Percentiles rank a stretch among this genome's conserved stretches.
Evolutionary conservation across 768 basidiomycete genomes (phyloP).

Genomic region (Dendrothele bispora): DNA sequence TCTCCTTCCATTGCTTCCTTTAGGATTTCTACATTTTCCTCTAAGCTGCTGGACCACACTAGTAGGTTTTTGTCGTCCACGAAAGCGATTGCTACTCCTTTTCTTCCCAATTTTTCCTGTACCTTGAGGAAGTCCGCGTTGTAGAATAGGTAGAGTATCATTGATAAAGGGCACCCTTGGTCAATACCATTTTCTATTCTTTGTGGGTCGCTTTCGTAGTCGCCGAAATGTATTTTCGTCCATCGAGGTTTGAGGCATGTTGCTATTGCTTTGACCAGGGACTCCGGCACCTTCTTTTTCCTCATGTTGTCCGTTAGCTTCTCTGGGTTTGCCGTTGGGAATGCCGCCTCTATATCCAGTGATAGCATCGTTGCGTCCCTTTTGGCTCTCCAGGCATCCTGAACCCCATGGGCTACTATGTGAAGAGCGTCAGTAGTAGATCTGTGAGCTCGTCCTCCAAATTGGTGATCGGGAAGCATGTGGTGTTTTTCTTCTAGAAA

Average conservation of each 20-base stretch:
- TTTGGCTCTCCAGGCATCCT: slow-evolving; percentile 19
- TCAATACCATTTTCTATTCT: slow-evolving; percentile 19
- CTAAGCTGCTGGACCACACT: slow-evolving; percentile 5
- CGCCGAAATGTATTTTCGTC: slow-evolving; percentile 26
- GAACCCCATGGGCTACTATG: slow-evolving; percentile 15
- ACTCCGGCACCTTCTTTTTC: slow-evolving; percentile 19
- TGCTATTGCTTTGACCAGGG: slow-evolving; percentile 10
- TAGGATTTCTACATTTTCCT: slow-evolving; percentile 4
- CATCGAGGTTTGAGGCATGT: slow-evolving; percentile 14
- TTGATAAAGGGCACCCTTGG: slow-evolving; percentile 26
- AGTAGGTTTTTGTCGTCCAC: slow-evolving; percentile 17
- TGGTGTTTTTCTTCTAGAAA: slow-evolving; percentile 14
- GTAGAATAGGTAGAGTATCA: slow-evolving; percentile 25
- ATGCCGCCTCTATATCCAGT: slow-evolving; percentile 29
- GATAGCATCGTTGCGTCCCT: slow-evolving; percentile 25
- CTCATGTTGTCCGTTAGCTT: slow-evolving; percentile 23
- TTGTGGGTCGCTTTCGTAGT: slow-evolving; percentile 19
- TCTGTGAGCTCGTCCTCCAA: slow-evolving; percentile 26
- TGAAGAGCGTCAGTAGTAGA: slow-evolving; percentile 28
- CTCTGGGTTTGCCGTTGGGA: slow-evolving; percentile 20
- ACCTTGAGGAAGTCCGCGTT: slow-evolving; percentile 20
- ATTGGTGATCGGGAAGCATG: slow-evolving; percentile 24
- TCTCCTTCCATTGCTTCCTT: slow-evolving; percentile 12
- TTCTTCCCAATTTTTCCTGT: neutral
- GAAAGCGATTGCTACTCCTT: slow-evolving; percentile 9